These are phyloP conservation scores for Parasarocladium wereldwijsianum DNA, from an alignment of 2,329 filamentous ascomycete species.

Conservation along the genomic window DNA sequence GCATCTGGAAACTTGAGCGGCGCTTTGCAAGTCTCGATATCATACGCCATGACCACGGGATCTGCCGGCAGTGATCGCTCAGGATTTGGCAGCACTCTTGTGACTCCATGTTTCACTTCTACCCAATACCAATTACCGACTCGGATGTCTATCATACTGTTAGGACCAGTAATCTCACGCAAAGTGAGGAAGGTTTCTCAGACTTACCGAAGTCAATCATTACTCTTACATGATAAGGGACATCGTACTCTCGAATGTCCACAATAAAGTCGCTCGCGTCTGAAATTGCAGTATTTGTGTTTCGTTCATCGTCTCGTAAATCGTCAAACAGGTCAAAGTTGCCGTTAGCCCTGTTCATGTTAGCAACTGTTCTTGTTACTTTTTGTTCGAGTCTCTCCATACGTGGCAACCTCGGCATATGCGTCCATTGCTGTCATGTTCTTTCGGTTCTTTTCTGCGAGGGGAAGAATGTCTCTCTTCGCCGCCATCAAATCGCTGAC, in stretches of 20 bases:
- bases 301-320: constrained; percentile 63
- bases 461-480: constrained; percentile 67
- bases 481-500: constrained; percentile 77
- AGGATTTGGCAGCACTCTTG: constrained; percentile 72
- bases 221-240: constrained; percentile 97
- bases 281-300: constrained; percentile 57
- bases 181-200: neutral
- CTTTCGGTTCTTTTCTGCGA: constrained; percentile 94
- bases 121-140: constrained; percentile 96
- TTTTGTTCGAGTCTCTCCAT: constrained; percentile 19
- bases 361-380: too few relatives aligned
- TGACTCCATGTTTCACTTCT: constrained; percentile 80
- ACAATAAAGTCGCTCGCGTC: constrained; percentile 96
- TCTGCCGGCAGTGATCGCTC: constrained; percentile 83
- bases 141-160: constrained; percentile 55
- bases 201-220: constrained; percentile 74
- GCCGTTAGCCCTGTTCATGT: constrained; percentile 45
- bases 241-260: constrained; percentile 98
- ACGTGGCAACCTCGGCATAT: constrained; percentile 91
- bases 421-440: constrained; percentile 95
- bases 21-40: constrained; percentile 95
- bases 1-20: constrained; percentile 95
- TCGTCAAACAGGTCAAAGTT: constrained; percentile 95
- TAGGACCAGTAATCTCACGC: constrained; percentile 7
- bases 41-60: constrained; percentile 95